A percentile compares a stretch with the other conserved stretches of the same genome.
Evolutionary conservation across 805 yeast species (phyloP).

Genomic region (Nakazawaea siamensis): DNA sequence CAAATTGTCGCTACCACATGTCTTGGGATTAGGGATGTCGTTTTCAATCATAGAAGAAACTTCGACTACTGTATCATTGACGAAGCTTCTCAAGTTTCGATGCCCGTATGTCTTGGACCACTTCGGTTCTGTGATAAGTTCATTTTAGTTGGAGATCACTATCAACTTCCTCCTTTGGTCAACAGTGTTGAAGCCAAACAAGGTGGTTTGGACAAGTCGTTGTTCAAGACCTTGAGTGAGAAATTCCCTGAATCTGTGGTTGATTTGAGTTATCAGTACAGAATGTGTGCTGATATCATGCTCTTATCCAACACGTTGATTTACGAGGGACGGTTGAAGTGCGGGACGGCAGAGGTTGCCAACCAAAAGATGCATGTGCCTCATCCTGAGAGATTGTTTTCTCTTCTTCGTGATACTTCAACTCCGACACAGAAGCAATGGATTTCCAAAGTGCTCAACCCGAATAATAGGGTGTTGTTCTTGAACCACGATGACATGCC

Average conservation of each 20-base stretch:
- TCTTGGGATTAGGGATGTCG: conserved; percentile 60
- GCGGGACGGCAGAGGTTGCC: conserved; percentile 65
- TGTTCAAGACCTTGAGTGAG: conserved; percentile 71
- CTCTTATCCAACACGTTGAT: conserved; percentile 69
- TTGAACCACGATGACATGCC: conserved; percentile 68
- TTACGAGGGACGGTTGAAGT: conserved; percentile 65
- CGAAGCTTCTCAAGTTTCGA: conserved; percentile 92
- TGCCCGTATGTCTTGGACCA: conserved; percentile 91
- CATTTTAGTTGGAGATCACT: conserved; percentile 93
- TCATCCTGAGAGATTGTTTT: conserved; percentile 19
- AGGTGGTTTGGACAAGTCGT: conserved; percentile 63
- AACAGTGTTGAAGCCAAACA: conserved; percentile 53
- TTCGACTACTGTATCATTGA: conserved; percentile 94
- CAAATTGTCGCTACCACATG: conserved; percentile 87
- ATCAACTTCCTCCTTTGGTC: conserved; percentile 87
- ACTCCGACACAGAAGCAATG: conserved; percentile 27
- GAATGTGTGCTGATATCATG: conserved; percentile 92
- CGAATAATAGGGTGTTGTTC: conserved; percentile 58
- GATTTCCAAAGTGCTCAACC: conserved; percentile 49
- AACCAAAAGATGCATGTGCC: conserved; percentile 48
- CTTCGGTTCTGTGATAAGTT: conserved; percentile 69
- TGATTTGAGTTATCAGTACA: conserved; percentile 73
- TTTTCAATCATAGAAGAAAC: conserved; percentile 40
- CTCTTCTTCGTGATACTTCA: conserved; percentile 6
- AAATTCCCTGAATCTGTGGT: conserved; percentile 67